Percentiles rank a stretch among this genome's conserved stretches.
phyloP scores from a whole-genome alignment of 257 asterid species.

The Rauvolfia tetraphylla region DNA sequence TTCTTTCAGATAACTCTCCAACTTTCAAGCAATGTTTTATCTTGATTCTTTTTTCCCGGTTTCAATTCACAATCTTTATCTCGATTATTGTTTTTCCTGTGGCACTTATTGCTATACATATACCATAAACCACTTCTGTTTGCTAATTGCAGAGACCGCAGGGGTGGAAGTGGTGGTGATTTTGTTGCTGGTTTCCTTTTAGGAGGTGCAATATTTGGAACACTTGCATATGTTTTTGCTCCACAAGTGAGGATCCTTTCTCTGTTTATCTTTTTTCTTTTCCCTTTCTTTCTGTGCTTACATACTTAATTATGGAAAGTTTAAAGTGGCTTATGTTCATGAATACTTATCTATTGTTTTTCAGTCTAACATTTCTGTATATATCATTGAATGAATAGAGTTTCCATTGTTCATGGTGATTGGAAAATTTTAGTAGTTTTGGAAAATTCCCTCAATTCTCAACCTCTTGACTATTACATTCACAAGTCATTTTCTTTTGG shows the following conservation, averaged over 20 bases:
- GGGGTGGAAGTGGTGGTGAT: conserved; percentile 64
- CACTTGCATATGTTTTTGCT: conserved; percentile 74
- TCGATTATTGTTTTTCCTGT: too few species aligned
- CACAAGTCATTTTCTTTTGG: too few species aligned
- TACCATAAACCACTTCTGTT: conserved; percentile 13
- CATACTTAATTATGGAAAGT: background rate
- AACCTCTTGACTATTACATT: too few species aligned
- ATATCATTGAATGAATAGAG: background rate
- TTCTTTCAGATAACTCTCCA: too few species aligned
- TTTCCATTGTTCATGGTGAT: background rate
- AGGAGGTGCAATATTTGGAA: conserved; percentile 90
- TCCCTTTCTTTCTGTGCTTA: background rate
- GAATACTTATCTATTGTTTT: background rate
- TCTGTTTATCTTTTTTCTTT: background rate
- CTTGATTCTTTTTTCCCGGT: too few species aligned
- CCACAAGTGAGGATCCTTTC: conserved; percentile 58
- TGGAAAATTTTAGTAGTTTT: too few species aligned
- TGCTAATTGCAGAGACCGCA: conserved; percentile 46
- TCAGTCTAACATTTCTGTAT: background rate
- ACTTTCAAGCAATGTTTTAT: too few species aligned
- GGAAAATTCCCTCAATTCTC: too few species aligned
- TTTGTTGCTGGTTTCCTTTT: conserved; percentile 79
- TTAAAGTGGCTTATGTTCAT: background rate
- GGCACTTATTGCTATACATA: background rate
- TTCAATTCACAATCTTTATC: too few species aligned